Conservation (phyloP, 2,329 filamentous ascomycete genomes). For the Cytospora mali region DNA sequence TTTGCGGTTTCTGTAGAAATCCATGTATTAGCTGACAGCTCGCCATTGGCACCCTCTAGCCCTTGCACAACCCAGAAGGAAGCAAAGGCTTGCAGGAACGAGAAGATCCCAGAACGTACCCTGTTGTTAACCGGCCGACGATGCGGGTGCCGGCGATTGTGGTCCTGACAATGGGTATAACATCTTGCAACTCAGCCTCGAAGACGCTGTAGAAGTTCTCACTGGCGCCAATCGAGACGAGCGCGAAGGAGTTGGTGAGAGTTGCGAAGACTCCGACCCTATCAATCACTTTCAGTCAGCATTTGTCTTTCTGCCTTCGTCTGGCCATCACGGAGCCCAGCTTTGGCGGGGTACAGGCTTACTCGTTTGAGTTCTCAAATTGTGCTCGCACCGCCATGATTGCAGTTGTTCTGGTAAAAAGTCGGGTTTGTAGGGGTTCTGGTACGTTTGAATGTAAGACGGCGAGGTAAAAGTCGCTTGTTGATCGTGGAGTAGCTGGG, state of each 20-base stretch:
- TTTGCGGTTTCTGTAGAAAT: slow-evolving; percentile 77
- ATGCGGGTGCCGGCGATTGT: slow-evolving; percentile 97
- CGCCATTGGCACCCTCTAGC: not conserved
- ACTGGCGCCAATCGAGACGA: slow-evolving; percentile 91
- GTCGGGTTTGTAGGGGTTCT: not conserved
- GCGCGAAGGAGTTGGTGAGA: slow-evolving; percentile 94
- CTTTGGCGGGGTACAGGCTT: slow-evolving; percentile 43
- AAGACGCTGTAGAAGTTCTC: slow-evolving; percentile 99
- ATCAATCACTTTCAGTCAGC: slow-evolving; percentile 31
- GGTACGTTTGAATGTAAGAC: not conserved
- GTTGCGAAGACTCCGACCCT: slow-evolving; percentile 97
- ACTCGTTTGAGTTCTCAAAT: slow-evolving; percentile 93
- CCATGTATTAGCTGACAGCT: slow-evolving; percentile 24
- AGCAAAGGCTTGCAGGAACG: not conserved
- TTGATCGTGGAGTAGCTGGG: slow-evolving; percentile 21
- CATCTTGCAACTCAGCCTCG: slow-evolving; percentile 95
- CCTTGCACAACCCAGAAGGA: not conserved
- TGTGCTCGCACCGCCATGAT: slow-evolving; percentile 71
- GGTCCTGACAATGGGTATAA: slow-evolving; percentile 94
- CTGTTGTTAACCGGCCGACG: slow-evolving; percentile 91
- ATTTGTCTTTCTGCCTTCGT: slow-evolving; percentile 27
- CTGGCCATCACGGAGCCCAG: slow-evolving; percentile 27
- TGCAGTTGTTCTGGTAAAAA: slow-evolving; percentile 28
- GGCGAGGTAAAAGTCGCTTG: slow-evolving; percentile 3
- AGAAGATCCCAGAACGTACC: slow-evolving; percentile 52